Evolutionary conservation across 306 rosid genomes (phyloP), one percentile per base, ranked within the genome.

Genomic region (Astragalus glycyphyllos): DNA sequence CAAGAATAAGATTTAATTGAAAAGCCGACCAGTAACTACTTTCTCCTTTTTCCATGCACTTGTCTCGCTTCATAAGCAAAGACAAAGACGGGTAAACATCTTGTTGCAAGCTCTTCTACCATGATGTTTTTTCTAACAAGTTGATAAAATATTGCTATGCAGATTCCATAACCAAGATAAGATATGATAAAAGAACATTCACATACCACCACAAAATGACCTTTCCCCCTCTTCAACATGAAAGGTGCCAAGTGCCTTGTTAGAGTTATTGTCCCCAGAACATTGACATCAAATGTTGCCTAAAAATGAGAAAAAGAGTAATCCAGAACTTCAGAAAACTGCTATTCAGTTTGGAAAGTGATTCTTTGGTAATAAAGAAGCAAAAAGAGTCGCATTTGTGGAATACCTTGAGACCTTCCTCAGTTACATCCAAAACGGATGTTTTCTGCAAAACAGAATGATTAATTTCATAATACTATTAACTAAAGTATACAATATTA

Each of bases 181-280:
- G 49, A 70, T 34, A 72, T 46, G 55, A 34, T 38, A 15, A 47
- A 68, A 46, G 37, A 68, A 62, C 79, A 56, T 58, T 54, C 56
- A 74, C 96, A 51, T 87, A 94, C 98, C 91, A 94, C 98, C 81
- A 94, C 97, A 82, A 90, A 94, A 81, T 89, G 97, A 66, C 98
- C 98, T 55, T 71, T 82, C 51, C 98, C 97, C 71, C 95, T 89
- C 82, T 41, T 84, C 84, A 94, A 79, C 96, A 94, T 90, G 85
- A 71, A 87, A 80, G 96, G 98, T 68, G 92, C 79, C 81, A 94
- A 84, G 69, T 87, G 84, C 78, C 70, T 85, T 17, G 98, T 94
- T 23, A 90, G 98, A 42, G 89, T 81, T 58, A 94, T 87, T 61
- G 98, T 90, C 75, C 98, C 98, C 63, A 94, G 42, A 75, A 94